phyloP scores from a whole-genome alignment of 164 flowering plant genomes.

The Nelumbo lutea region DNA sequence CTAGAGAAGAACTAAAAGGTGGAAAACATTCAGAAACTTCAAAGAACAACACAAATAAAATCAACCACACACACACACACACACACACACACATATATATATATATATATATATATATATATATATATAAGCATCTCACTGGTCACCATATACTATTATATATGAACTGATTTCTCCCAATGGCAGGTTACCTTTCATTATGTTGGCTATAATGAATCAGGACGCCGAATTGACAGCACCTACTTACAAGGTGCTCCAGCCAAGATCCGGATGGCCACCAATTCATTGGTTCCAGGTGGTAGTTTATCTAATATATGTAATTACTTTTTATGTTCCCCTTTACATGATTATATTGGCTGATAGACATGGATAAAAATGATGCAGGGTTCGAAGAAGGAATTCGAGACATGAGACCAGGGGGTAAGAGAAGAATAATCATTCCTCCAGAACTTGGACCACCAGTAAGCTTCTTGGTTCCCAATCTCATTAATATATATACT shows the following conservation, averaged over 20 bases:
- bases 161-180: conserved; percentile 5
- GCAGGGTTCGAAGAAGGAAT: conserved; percentile 97
- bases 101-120: too few relatives aligned
- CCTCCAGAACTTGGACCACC: conserved; percentile 99
- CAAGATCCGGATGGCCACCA: conserved; percentile 78
- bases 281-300: conserved; percentile 86
- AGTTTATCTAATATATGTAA: neutral
- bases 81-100: too few relatives aligned
- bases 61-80: too few relatives aligned
- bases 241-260: conserved; percentile 90
- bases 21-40: too few relatives aligned
- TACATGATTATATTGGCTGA: neutral
- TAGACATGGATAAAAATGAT: neutral
- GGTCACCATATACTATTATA: too few relatives aligned
- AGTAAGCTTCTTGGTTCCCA: conserved; percentile 37
- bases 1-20: too few relatives aligned
- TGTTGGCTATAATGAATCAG: conserved; percentile 91
- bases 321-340: neutral
- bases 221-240: conserved; percentile 94
- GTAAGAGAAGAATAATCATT: conserved; percentile 81
- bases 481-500: neutral
- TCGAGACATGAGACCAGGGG: conserved; percentile 88
- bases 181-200: conserved; percentile 86
- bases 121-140: too few relatives aligned
- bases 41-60: too few relatives aligned